These are phyloP conservation scores for Citrus glauca DNA, from an alignment of 345 rosid genomes.

Conservation along the genomic window DNA sequence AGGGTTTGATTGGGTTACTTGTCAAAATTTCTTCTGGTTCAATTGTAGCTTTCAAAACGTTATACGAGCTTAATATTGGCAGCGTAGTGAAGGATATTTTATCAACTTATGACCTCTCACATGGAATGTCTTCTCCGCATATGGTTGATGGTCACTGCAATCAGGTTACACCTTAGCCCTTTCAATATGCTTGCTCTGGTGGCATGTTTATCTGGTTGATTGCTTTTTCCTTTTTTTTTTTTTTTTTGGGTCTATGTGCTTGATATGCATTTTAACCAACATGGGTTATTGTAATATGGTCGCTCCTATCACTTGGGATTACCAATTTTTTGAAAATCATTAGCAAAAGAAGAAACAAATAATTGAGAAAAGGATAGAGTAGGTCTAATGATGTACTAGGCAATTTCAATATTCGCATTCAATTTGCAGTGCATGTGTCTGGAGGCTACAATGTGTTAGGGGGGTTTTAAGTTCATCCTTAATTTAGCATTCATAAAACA, in stretches of 20 bases:
- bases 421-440: not conserved
- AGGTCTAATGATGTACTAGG: not conserved
- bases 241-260: not conserved
- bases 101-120: slow-evolving; percentile 62
- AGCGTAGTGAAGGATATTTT: slow-evolving; percentile 70
- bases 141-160: slow-evolving; percentile 57
- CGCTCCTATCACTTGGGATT: not conserved
- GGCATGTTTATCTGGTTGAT: not conserved
- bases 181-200: not conserved
- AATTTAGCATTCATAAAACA: not conserved
- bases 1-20: slow-evolving; percentile 88
- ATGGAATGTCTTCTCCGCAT: slow-evolving; percentile 59
- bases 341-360: not conserved
- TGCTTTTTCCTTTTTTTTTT: not conserved
- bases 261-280: not conserved
- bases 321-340: not conserved
- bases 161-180: slow-evolving; percentile 51
- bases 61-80: slow-evolving; percentile 80
- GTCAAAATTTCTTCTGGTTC: slow-evolving; percentile 75
- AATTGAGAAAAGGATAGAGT: not conserved
- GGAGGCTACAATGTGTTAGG: not conserved
- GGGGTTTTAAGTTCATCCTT: not conserved
- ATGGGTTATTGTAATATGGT: no score
- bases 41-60: slow-evolving; percentile 58
- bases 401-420: not conserved